phyloP scores from a whole-genome alignment of 163 green algal species.

The Chlorella variabilis region DNA sequence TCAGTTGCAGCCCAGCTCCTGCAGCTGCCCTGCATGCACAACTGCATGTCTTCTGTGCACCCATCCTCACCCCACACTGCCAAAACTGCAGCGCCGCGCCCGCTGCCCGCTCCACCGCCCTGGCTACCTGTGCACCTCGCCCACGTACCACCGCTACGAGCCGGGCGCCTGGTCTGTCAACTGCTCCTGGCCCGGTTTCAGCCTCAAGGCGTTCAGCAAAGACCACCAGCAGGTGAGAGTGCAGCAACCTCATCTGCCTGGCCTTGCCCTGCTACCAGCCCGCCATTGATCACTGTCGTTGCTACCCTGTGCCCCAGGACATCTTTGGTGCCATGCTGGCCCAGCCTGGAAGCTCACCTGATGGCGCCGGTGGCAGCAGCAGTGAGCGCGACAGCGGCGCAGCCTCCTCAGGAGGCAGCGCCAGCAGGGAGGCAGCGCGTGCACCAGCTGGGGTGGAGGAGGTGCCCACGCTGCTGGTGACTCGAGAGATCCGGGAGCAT shows the following conservation, averaged over 20 bases:
- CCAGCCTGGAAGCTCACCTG: not conserved
- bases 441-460: not conserved
- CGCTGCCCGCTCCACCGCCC: slow-evolving; percentile 44
- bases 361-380: not conserved
- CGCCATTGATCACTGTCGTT: not conserved
- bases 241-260: not conserved
- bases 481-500: slow-evolving; percentile 50
- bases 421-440: no score
- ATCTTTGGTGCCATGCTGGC: slow-evolving; percentile 38
- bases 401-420: not conserved
- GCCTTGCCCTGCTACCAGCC: no score
- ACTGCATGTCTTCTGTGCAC: not conserved
- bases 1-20: not conserved
- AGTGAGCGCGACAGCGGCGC: not conserved
- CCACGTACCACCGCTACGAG: slow-evolving; percentile 47
- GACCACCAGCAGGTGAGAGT: slow-evolving; percentile 47
- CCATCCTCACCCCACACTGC: not conserved
- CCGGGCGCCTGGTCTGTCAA: slow-evolving; percentile 31
- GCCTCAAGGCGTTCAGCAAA: slow-evolving; percentile 28
- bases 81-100: slow-evolving; percentile 9
- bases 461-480: slow-evolving; percentile 48
- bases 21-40: not conserved
- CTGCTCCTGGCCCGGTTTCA: slow-evolving; percentile 38
- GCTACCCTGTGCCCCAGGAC: slow-evolving; percentile 23
- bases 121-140: slow-evolving; percentile 45